These are phyloP conservation scores for Emmonsiellopsis sp. DNA, from an alignment of 2,329 filamentous ascomycete genomes.

Conservation along the genomic window DNA sequence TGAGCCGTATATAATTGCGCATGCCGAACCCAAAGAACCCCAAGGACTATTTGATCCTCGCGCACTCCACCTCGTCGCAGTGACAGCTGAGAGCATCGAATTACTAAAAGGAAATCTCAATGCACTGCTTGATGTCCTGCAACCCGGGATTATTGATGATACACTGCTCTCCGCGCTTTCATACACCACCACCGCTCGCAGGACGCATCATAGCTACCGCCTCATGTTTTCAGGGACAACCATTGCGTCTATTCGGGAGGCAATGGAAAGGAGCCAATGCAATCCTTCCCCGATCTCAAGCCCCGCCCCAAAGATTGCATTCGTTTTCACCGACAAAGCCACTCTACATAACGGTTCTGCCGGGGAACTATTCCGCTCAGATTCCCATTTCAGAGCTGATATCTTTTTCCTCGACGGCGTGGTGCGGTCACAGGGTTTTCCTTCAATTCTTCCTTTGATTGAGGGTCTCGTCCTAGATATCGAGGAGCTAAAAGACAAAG, in stretches of 20 bases:
- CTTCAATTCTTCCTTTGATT: conserved; percentile 19
- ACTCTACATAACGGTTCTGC: conserved; percentile 20
- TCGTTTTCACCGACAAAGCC: conserved; percentile 32
- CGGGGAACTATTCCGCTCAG: conserved; percentile 22
- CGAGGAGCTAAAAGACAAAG: conserved; percentile 14
- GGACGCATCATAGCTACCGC: conserved; percentile 44
- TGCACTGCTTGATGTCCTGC: conserved; percentile 43
- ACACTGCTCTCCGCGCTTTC: conserved; percentile 44
- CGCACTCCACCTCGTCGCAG: conserved; percentile 44
- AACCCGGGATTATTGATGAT: conserved; percentile 36
- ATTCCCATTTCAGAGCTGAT: conserved; percentile 20
- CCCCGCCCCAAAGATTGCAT: conserved; percentile 22
- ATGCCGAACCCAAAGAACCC: conserved; percentile 12
- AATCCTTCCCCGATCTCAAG: conserved; percentile 7
- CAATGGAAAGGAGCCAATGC: neutral
- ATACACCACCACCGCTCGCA: conserved; percentile 56
- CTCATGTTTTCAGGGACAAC: conserved; percentile 18
- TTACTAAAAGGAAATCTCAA: conserved; percentile 44
- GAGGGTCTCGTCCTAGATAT: conserved; percentile 14
- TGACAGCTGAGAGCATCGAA: conserved; percentile 44
- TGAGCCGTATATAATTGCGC: neutral
- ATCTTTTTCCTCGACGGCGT: conserved; percentile 26
- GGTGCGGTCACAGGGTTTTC: conserved; percentile 20
- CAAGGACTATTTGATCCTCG: conserved; percentile 28
- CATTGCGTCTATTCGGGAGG: conserved; percentile 12